Evolutionary conservation across 352 stramenopile species (phyloP), one percentile per base, ranked within the genome.

Genomic region (Pythium dissotocum): DNA sequence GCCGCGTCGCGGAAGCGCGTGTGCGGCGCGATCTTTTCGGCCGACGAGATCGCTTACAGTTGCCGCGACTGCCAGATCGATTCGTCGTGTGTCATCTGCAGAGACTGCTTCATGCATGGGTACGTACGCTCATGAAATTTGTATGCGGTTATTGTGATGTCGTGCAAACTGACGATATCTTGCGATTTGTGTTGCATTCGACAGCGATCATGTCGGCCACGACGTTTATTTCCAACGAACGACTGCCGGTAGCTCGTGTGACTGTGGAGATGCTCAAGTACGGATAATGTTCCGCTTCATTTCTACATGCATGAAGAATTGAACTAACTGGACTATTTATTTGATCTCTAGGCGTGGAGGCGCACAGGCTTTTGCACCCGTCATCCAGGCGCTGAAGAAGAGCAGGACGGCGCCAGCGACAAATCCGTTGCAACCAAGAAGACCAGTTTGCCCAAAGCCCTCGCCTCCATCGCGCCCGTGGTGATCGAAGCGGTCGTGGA

Each of bases 151-250:
- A 24, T 24, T 24, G 21, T 24, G 21, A 24, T 24, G 21, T 24
- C 21, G 21, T 24, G 21, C 21, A 24, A 24, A 24, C 21, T 24
- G 21, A 24, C 21, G 18, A 49, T 44, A 9, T 16, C 4, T 24
- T 8, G 40, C 40, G 28, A 55, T 44, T 53, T 2, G 18, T 44
- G 33, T 44, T 28, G 58, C 16, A 16, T 70, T 12, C 6, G 67
- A 24, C 28, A 88, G 79, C 33, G 79, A 94, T 28, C 87, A 94
- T 56, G 74, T 76, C 1, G 88, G 87, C 18, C 88, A 96, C 42
- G 87, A 94, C 49, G 88, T 96, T 18, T 95, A 94, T 42, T 96
- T 96, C 61, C 88, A 96, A 66, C 74, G 88, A 33, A 96, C 88
- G 0, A 93, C 88, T 7, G 88, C 88, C 6, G 88, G 88, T 13